These are phyloP conservation scores for Hondaea fermentalgiana DNA, from an alignment of 108 stramenopile genomes.

Conservation along the genomic window DNA sequence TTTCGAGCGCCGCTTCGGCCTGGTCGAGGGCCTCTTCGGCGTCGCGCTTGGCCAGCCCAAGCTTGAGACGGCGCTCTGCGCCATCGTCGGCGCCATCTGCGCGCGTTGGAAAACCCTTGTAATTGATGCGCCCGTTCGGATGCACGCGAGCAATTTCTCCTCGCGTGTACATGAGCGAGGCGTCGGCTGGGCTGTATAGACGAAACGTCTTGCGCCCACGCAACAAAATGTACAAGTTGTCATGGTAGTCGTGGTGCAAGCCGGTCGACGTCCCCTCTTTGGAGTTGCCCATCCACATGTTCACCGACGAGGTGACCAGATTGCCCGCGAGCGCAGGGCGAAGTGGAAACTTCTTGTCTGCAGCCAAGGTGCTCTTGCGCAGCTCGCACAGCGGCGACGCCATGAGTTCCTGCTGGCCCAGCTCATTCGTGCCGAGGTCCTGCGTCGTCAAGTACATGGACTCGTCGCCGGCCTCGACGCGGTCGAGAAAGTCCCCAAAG, in stretches of 20 bases:
- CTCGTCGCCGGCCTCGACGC: not conserved
- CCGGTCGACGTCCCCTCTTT: slow-evolving; percentile 40
- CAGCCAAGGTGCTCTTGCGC: not conserved
- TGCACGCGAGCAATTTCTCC: slow-evolving; percentile 66
- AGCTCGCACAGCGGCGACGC: not conserved
- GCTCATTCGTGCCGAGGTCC: not conserved
- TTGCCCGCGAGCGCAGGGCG: slow-evolving; percentile 55
- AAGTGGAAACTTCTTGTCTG: slow-evolving; percentile 50
- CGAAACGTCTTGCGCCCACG: slow-evolving; percentile 74
- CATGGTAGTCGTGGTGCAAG: slow-evolving; percentile 97
- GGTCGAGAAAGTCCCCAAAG: not conserved
- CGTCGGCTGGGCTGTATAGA: slow-evolving; percentile 56
- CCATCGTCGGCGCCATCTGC: slow-evolving; percentile 33
- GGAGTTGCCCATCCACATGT: slow-evolving; percentile 77
- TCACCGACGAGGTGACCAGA: slow-evolving; percentile 63
- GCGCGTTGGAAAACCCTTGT: slow-evolving; percentile 35
- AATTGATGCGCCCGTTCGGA: slow-evolving; percentile 79
- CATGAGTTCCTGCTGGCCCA: slow-evolving; percentile 11
- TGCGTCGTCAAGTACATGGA: slow-evolving; percentile 28
- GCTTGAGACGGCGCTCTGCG: not conserved
- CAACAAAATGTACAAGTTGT: slow-evolving; percentile 85
- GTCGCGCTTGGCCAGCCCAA: slow-evolving; percentile 20
- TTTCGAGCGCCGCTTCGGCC: slow-evolving; percentile 47
- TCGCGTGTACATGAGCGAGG: slow-evolving; percentile 56
- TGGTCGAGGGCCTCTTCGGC: slow-evolving; percentile 39